Base-by-base conservation (phyloP, 169 alveolate species). In the Plasmodium yoelii region DNA sequence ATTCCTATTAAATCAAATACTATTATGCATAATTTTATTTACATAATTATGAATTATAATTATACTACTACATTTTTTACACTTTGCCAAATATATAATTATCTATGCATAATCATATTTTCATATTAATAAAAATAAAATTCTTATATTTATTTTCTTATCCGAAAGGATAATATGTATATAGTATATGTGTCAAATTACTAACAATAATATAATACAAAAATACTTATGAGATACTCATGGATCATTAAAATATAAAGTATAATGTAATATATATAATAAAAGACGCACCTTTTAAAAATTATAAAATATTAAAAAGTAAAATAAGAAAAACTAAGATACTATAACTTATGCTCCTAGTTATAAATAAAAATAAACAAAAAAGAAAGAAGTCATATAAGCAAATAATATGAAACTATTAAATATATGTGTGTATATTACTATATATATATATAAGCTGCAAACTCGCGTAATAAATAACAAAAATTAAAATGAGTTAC, bases 271-370 rank as follows among this genome's bases (percentile, higher is more conserved):
- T 34, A 34, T 34, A 34, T 34, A 34, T 15, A 34, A 73, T 61
- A 51, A 24, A 75, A 75, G 68, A 75, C 73, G 74, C 77, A 75
- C 77, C 65, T 47, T 39, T n/a, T 56, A 42, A 18, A 49, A 47
- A 22, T 61, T 42, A 47, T 63, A 65, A 67, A 75, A 75, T 47
- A 42, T 22, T 42, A 15, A 51, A 65, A 53, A 74, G 47, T 61
- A 28, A 74, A 61, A 61, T 46, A 61, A 47, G 39, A 75, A 24
- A 56, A 24, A 19, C 13, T 44, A 47, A 28, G 42, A 34, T 34
- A 34, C 42, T 34, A 34, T 34, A 34, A 34, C 42, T 34, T 34
- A 34, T 34, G 42, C 5, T 34, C 42, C 42, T 34, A 34, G 42
- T 34, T 18, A 65, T 49, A n/a, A 65, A 65, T 39, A 34, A 42